Evolutionary conservation across 139 green algal genomes (phyloP), one percentile per base, ranked within the genome.

Genomic region (Chlorella sp.): DNA sequence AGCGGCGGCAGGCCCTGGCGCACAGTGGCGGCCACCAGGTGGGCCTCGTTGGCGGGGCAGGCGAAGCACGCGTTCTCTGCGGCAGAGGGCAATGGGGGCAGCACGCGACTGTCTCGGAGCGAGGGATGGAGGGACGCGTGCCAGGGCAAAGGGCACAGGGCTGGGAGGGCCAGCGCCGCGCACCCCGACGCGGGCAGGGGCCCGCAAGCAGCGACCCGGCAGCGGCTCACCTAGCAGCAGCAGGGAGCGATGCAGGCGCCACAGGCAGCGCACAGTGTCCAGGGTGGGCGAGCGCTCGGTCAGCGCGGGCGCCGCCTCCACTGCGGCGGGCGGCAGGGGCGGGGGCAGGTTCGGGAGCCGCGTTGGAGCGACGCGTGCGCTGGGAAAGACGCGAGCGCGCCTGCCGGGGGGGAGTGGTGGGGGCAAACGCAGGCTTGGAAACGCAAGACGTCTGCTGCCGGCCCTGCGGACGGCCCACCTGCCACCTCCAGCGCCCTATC

Each of bases 61-160:
- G 90, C 90, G 68, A 94, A 94, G n/a, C 83, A 94, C 27, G 78
- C 80, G 43, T 93, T 87, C 71, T 94, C 90, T 46, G n/a, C n/a
- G 41, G 5, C 36, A n/a, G 50, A 48, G 45, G 19, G 33, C 46
- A 38, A 48, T 3, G 0, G 11, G 42, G 43, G 25, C 4, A 59
- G 15, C 41, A 50, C 29, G 27, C 8, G 5, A 40, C 27, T 40
- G 23, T 59, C 12, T 27, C 9, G 27, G 41, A 58, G 43, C 58
- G 42, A 33, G 25, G 64, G n/a, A 67, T 66, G 36, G 31, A 67
- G 60, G 2, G 31, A 19, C 33, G 3, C 14, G 46, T 17, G 17
- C 46, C 14, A 55, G 46, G 46, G 46, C 14, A 14, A 55, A 55
- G 46, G 17, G 46, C 17, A 17, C 14, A 55, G 46, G 14, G 46